A percentile compares a stretch with the other conserved stretches of the same genome.
Conservation (phyloP, 2,329 filamentous ascomycete species). For the Aphanocladium album region DNA sequence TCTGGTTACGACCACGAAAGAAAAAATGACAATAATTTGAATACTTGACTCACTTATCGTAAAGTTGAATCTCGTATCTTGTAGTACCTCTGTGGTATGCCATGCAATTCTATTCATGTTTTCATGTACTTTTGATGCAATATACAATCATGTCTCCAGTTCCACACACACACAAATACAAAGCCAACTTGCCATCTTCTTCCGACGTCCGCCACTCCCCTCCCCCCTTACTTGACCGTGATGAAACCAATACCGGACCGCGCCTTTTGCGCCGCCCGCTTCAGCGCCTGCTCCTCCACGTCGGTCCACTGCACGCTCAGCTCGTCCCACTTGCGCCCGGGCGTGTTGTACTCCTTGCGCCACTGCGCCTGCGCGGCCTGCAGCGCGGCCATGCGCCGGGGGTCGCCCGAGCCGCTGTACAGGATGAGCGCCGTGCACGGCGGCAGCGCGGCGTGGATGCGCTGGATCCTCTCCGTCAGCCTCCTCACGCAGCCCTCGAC, state of each 20-base stretch:
- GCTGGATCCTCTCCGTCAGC: constrained; percentile 45
- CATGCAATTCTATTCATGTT: too few relatives aligned
- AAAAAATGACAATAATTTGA: not conserved
- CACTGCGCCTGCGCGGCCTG: constrained; percentile 57
- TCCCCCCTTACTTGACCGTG: constrained; percentile 49
- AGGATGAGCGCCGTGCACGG: constrained; percentile 62
- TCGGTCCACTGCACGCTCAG: constrained; percentile 65
- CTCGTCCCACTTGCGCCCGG: constrained; percentile 61
- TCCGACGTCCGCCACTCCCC: not conserved
- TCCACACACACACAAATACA: too few relatives aligned
- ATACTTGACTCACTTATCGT: not conserved
- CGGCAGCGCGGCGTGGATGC: constrained; percentile 54
- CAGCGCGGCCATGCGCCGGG: constrained; percentile 59
- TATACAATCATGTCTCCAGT: too few relatives aligned
- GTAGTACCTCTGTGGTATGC: too few relatives aligned
- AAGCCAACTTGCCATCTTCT: not conserved
- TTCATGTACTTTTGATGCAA: too few relatives aligned
- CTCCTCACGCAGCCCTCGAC: constrained; percentile 43
- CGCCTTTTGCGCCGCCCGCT: constrained; percentile 50
- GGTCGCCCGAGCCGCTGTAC: constrained; percentile 62
- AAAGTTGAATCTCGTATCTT: too few relatives aligned
- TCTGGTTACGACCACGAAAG: not conserved
- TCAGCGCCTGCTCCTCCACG: constrained; percentile 57
- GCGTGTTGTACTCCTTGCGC: constrained; percentile 59
- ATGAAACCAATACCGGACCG: constrained; percentile 61